phyloP scores from a whole-genome alignment of 768 basidiomycete genomes.

The Lentinula lateritia region DNA sequence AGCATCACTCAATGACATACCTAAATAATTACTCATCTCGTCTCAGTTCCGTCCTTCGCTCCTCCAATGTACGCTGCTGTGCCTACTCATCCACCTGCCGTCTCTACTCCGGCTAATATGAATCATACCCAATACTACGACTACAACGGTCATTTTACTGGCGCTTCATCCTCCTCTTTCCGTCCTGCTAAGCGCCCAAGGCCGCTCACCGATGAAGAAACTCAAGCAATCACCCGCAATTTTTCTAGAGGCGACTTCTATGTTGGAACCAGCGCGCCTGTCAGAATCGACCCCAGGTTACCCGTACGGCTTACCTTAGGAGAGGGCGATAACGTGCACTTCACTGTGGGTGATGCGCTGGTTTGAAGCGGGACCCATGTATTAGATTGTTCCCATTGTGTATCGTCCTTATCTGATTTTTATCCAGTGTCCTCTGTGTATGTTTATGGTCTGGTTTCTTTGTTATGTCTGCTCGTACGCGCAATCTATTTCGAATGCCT shows the following conservation, averaged over 20 bases:
- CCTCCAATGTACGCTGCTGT: conserved; percentile 47
- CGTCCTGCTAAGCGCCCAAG: conserved; percentile 78
- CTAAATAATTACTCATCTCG: conserved; percentile 14
- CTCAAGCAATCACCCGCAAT: conserved; percentile 78
- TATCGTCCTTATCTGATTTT: background rate
- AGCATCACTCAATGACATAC: conserved; percentile 8
- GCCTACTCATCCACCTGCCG: conserved; percentile 20
- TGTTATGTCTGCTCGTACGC: background rate
- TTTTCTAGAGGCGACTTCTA: conserved; percentile 80
- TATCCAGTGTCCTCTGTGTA: background rate
- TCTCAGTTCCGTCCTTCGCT: conserved; percentile 30
- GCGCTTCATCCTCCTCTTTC: conserved; percentile 70
- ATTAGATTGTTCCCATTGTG: background rate
- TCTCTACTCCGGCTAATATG: conserved; percentile 33
- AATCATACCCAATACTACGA: conserved; percentile 73
- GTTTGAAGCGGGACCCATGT: conserved; percentile 18
- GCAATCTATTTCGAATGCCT: background rate
- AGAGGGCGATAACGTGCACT: conserved; percentile 79
- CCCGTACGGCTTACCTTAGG: conserved; percentile 76
- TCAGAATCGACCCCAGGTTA: conserved; percentile 73
- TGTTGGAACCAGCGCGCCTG: conserved; percentile 74
- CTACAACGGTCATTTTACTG: conserved; percentile 63
- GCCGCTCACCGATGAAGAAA: conserved; percentile 76
- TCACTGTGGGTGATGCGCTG: conserved; percentile 46
- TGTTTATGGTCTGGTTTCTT: background rate